Base-by-base conservation (phyloP, 371 early-diverging fungal genomes). In the Mucor irregularis region DNA sequence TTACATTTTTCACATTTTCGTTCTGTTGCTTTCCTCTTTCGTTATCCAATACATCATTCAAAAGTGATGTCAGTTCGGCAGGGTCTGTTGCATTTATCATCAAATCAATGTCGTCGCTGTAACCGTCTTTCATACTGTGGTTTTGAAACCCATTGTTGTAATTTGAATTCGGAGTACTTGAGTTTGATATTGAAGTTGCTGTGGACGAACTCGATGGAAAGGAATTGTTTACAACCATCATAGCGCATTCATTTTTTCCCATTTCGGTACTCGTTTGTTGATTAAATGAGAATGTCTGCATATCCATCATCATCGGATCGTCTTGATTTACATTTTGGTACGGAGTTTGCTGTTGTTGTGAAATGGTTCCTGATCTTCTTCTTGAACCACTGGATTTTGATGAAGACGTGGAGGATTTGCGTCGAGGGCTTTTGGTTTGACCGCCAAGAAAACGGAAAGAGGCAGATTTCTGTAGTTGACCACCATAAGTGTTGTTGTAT, bases 61-160 rank as follows among this genome's bases (percentile, higher is more conserved):
- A 47, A 11, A 66, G 37, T 9, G 40, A 56, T 2, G 66, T 53
- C 16, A 66, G 17, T 33, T 66, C 66, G 26, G 56, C 50, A 5
- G 66, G 37, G n/a, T 51, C 25, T 31, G 47, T 37, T 37, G 26
- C 14, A 21, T 21, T 42, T n/a, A 26, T 26, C 49, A 49, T 49
- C 11, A 55, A 30, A 5, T 31, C 13, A 28, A 37, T 33, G 10
- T 55, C 39, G 5, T 38, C 34, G 11, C 25, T 19, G 14, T 19
- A 35, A 10, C 33, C 30, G 10, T 21, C n/a, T 22, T 34, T 35
- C 13, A 33, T 21, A 17, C 17, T 34, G 2, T 48, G 35, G 22
- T 26, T 24, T 34, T 31, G 13, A 31, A 34, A 11, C 4, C 10
- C n/a, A 10, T 10, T 34, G 35, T 34, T 34, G 11, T 34, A 34